Conservation (phyloP, 331 rosid species). For the Acacia concinna region DNA sequence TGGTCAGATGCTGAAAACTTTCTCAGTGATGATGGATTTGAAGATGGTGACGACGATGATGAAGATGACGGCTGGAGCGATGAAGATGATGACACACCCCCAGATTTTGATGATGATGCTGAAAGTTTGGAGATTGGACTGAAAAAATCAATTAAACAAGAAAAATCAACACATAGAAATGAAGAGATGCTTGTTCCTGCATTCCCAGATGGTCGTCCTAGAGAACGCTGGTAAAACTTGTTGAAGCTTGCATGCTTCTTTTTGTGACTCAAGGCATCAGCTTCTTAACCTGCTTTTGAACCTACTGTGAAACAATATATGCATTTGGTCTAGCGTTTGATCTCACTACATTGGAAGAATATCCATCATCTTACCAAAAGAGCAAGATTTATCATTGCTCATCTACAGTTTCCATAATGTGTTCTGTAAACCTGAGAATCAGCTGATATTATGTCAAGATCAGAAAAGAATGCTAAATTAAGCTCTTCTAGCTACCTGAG, state of each 20-base stretch:
- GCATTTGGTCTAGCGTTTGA: slow-evolving; percentile 18
- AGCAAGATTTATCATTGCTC: slow-evolving; percentile 14
- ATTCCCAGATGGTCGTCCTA: slow-evolving; percentile 59
- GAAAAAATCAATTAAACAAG: slow-evolving; percentile 41
- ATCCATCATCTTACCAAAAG: background rate
- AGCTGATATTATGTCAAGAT: slow-evolving; percentile 28
- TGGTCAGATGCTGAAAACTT: slow-evolving; percentile 61
- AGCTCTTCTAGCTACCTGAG: slow-evolving; percentile 22
- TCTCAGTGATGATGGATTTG: slow-evolving; percentile 42
- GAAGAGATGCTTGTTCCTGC: slow-evolving; percentile 49
- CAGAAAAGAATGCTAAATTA: slow-evolving; percentile 15
- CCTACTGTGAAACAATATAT: slow-evolving; percentile 23
- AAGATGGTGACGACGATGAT: slow-evolving; percentile 23
- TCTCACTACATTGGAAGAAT: slow-evolving; percentile 27
- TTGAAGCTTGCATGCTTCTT: background rate
- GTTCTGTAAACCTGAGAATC: slow-evolving; percentile 23
- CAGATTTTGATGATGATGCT: slow-evolving; percentile 61
- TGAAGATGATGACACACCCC: slow-evolving; percentile 71
- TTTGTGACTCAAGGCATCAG: slow-evolving; percentile 11
- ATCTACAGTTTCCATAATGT: slow-evolving; percentile 24
- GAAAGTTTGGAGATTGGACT: slow-evolving; percentile 38
- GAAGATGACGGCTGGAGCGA: slow-evolving; percentile 65
- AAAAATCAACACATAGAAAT: slow-evolving; percentile 25
- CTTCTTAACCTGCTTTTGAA: slow-evolving; percentile 24
- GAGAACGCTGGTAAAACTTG: slow-evolving; percentile 70